Percentiles rank a stretch among this genome's conserved stretches.
Conservation (phyloP, 108 stramenopile species). For the Phaeodactylum tricornutum region DNA sequence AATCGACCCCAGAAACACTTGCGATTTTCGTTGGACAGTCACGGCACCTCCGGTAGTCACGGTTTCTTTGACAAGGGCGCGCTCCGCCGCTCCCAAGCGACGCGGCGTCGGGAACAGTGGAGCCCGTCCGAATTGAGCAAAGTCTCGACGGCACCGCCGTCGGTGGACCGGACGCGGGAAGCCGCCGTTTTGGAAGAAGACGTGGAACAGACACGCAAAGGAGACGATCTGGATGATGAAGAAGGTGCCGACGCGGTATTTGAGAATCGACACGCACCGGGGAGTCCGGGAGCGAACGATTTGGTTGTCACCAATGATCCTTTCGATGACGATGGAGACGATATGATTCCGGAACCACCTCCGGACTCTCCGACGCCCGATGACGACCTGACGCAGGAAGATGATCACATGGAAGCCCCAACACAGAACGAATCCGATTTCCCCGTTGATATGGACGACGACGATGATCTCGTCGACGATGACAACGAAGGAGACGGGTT, state of each 20-base stretch:
- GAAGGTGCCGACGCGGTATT: too few species aligned
- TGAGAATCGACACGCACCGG: too few species aligned
- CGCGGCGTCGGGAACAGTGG: too few species aligned
- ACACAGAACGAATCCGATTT: too few species aligned
- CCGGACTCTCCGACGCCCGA: background rate
- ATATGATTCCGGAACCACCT: slow-evolving; percentile 6
- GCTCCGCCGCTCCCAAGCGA: too few species aligned
- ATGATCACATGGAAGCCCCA: too few species aligned
- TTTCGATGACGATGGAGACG: background rate
- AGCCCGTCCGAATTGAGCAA: slow-evolving; percentile 4
- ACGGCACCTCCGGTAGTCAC: background rate
- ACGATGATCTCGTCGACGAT: slow-evolving; percentile 12
- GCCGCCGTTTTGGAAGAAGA: background rate
- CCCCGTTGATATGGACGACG: background rate
- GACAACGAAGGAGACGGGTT: slow-evolving; percentile 8
- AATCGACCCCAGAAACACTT: background rate
- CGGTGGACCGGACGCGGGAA: background rate
- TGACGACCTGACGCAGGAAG: slow-evolving; percentile 1
- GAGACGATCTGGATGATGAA: background rate
- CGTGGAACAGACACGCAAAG: background rate
- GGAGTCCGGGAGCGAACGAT: background rate
- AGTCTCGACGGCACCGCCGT: slow-evolving; percentile 4
- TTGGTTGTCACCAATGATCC: background rate
- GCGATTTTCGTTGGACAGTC: slow-evolving; percentile 2
- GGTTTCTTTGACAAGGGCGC: too few species aligned